phyloP scores from a whole-genome alignment of 139 green algal genomes.

The Chlamydomonas eustigma region DNA sequence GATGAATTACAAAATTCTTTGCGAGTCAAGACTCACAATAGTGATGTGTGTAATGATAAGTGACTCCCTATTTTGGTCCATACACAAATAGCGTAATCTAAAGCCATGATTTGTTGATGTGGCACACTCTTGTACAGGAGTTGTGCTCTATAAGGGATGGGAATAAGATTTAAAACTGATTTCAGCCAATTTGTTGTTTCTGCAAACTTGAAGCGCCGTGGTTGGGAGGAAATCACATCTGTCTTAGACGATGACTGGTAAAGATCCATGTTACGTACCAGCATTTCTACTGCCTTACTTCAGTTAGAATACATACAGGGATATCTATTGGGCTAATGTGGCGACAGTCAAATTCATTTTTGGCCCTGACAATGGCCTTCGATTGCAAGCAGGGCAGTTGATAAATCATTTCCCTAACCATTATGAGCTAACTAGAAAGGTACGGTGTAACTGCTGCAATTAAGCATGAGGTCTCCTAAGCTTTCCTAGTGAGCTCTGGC shows the following conservation, averaged over 20 bases:
- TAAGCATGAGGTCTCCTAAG: too few species aligned
- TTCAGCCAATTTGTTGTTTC: conserved; percentile 63
- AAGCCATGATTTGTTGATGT: too few species aligned
- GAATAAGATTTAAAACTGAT: conserved; percentile 47
- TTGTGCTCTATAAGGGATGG: background rate
- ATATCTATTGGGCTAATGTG: conserved; percentile 75
- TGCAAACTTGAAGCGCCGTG: conserved; percentile 55
- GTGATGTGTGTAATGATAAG: too few species aligned
- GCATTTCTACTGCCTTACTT: too few species aligned
- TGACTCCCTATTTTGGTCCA: too few species aligned
- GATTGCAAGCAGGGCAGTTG: conserved; percentile 53
- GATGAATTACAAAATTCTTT: too few species aligned
- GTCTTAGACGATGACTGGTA: conserved; percentile 9
- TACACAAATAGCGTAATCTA: too few species aligned
- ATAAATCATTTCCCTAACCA: conserved; percentile 85
- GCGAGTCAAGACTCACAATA: too few species aligned
- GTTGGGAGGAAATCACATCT: conserved; percentile 35
- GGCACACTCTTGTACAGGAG: background rate
- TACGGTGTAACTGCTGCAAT: too few species aligned
- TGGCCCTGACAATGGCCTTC: conserved; percentile 22
- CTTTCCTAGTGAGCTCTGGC: background rate
- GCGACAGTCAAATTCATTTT: conserved; percentile 52
- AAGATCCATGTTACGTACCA: conserved; percentile 2
- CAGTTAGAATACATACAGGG: conserved; percentile 26
- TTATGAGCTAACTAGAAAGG: conserved; percentile 80